Conservation (phyloP, 768 basidiomycete species). For the Calvatia gigantea region DNA sequence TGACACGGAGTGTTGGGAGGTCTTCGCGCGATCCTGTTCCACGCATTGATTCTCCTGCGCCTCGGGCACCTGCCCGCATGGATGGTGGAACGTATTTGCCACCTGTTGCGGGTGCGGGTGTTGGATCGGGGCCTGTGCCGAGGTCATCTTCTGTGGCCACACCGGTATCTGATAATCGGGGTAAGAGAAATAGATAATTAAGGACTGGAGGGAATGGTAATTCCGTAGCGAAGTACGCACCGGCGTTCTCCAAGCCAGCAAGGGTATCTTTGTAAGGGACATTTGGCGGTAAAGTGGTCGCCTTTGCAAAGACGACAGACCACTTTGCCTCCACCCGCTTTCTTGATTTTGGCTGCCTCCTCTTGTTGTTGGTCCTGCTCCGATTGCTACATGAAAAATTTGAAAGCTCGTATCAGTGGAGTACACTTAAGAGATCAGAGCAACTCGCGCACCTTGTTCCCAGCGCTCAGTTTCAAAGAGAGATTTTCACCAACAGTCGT, state of each 20-base stretch:
- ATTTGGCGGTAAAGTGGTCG: constrained; percentile 96
- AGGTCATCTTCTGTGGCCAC: constrained; percentile 37
- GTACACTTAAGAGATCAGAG: neutral
- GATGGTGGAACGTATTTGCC: constrained; percentile 96
- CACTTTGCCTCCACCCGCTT: constrained; percentile 84
- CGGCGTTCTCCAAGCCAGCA: constrained; percentile 63
- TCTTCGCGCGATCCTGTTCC: constrained; percentile 74
- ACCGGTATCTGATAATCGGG: constrained; percentile 19
- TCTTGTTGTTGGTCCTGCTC: constrained; percentile 68
- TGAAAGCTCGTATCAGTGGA: neutral
- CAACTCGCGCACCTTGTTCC: constrained; percentile 51
- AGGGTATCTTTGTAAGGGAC: constrained; percentile 97
- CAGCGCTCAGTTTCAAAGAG: constrained; percentile 46
- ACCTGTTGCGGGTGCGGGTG: constrained; percentile 39
- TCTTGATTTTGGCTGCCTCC: constrained; percentile 64
- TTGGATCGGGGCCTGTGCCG: constrained; percentile 28
- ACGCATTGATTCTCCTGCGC: constrained; percentile 77
- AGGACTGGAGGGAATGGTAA: neutral
- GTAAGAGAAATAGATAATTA: neutral
- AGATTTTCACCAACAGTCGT: constrained; percentile 79
- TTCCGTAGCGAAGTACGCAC: constrained; percentile 28
- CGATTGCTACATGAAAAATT: constrained; percentile 35
- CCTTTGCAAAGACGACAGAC: constrained; percentile 93
- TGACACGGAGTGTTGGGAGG: constrained; percentile 93
- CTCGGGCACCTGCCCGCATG: constrained; percentile 69